These are phyloP conservation scores for Rhizopogon vinicolor DNA, from an alignment of 768 basidiomycete species.

Conservation along the genomic window DNA sequence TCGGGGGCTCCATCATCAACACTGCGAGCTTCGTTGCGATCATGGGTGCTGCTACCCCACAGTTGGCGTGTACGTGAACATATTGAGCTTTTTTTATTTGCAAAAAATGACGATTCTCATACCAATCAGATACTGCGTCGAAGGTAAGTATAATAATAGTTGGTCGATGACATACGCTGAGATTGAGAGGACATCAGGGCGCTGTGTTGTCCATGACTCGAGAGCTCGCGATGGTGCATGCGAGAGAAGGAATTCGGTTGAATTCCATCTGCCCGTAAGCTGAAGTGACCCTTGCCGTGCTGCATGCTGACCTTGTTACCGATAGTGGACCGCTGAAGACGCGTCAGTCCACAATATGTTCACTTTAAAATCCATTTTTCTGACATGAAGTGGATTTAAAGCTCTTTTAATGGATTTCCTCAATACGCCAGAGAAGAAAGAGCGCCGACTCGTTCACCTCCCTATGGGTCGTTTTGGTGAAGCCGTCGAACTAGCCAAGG, in stretches of 20 bases:
- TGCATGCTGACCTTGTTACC: conserved; percentile 3
- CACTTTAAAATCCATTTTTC: background rate
- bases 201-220: conserved; percentile 98
- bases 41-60: conserved; percentile 95
- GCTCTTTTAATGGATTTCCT: conserved; percentile 98
- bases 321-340: conserved; percentile 90
- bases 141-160: conserved; percentile 48
- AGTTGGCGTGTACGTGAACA: conserved; percentile 83
- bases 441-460: conserved; percentile 84
- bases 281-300: background rate
- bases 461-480: conserved; percentile 98
- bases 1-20: conserved; percentile 93
- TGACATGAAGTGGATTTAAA: conserved; percentile 23
- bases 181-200: conserved; percentile 45
- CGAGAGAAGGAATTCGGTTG: conserved; percentile 92
- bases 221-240: conserved; percentile 97
- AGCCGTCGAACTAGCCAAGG: conserved; percentile 91
- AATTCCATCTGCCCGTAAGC: conserved; percentile 95
- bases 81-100: background rate
- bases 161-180: background rate
- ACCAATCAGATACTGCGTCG: conserved; percentile 77
- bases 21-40: conserved; percentile 96
- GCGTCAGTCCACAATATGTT: conserved; percentile 48
- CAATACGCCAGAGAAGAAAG: conserved; percentile 91
- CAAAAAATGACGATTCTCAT: conserved; percentile 4